Conservation (phyloP, 768 basidiomycete genomes). For the Suillus subaureus region DNA sequence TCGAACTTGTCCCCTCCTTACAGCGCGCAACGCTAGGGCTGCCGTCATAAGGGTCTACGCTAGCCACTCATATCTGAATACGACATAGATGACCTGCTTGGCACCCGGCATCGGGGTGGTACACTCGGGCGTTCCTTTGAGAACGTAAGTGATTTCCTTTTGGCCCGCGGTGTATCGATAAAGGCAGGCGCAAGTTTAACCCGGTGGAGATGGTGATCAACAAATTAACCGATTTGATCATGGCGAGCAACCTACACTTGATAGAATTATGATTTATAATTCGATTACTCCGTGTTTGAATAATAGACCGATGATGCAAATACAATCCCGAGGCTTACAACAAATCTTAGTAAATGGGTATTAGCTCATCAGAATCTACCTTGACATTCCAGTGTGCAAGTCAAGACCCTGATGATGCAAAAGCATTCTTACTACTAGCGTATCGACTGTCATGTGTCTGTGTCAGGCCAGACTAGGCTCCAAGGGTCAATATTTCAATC, state of each 20-base stretch:
- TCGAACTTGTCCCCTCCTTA: slow-evolving; percentile 19
- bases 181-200: not conserved
- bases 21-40: slow-evolving; percentile 35
- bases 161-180: not conserved
- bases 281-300: not conserved
- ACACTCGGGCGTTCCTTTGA: not conserved
- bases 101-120: not conserved
- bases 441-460: not conserved
- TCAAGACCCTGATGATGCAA: not conserved
- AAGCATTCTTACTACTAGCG: not conserved
- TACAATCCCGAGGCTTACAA: not conserved
- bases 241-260: not conserved
- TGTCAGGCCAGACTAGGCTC: not conserved
- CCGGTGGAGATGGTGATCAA: not conserved
- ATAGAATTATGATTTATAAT: not conserved
- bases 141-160: slow-evolving; percentile 1
- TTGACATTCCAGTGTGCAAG: not conserved
- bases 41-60: slow-evolving; percentile 24
- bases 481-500: not conserved
- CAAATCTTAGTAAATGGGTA: not conserved
- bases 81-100: not conserved
- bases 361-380: not conserved
- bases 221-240: not conserved
- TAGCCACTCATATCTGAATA: not conserved
- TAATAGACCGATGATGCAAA: not conserved